phyloP scores from a whole-genome alignment of 73 alveolate species.

The Paramecium biaurelia region DNA sequence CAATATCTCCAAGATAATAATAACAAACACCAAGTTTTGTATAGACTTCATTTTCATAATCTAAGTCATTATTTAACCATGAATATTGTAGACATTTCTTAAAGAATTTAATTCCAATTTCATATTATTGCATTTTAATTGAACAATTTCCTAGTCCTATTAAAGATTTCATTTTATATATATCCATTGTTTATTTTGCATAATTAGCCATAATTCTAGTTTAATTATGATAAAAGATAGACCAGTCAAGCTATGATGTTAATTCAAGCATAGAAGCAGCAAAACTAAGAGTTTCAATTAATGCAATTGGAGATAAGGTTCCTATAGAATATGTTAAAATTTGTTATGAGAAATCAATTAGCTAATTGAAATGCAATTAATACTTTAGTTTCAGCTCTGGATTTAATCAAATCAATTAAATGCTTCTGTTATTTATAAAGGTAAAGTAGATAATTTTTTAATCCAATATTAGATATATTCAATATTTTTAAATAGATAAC shows the following conservation, averaged over 20 bases:
- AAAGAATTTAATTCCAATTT: not conserved
- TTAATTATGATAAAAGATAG: slow-evolving; percentile 7
- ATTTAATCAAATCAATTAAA: not conserved
- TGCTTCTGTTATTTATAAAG: not conserved
- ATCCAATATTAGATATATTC: not conserved
- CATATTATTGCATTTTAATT: not conserved
- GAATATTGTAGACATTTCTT: slow-evolving; percentile 24
- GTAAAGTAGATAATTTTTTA: not conserved
- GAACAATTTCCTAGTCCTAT: slow-evolving; percentile 4
- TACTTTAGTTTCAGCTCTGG: not conserved
- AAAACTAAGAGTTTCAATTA: not conserved
- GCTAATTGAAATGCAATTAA: not conserved
- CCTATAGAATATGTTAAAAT: not conserved
- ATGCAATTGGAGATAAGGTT: not conserved
- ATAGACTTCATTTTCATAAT: not conserved
- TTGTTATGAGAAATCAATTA: not conserved
- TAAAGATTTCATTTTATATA: slow-evolving; percentile 13
- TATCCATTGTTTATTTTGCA: not conserved
- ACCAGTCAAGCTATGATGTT: not conserved
- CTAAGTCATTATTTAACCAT: slow-evolving; percentile 29
- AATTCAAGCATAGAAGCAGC: not conserved
- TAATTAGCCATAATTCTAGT: not conserved
- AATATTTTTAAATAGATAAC: not conserved
- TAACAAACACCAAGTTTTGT: not conserved
- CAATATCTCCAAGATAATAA: not conserved